Evolutionary conservation across 78 protist species (phyloP).

Genomic region (Blattamonas nauphoetae): DNA sequence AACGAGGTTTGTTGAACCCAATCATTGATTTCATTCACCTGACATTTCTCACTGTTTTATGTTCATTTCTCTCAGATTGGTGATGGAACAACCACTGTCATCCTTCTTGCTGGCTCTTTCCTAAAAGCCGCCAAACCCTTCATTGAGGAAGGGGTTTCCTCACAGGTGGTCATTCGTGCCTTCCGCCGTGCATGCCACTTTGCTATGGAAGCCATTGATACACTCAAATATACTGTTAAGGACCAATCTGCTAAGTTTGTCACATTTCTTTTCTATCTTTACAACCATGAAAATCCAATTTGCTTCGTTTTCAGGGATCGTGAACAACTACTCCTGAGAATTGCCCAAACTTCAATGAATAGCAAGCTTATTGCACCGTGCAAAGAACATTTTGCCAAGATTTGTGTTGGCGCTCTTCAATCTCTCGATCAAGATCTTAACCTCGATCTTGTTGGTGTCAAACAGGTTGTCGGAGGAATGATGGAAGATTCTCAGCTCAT

Average conservation of each 20-base stretch:
- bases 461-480: constrained; percentile 90
- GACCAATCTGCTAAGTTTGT: not conserved
- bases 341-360: constrained; percentile 91
- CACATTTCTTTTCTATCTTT: not conserved
- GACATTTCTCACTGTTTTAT: not conserved
- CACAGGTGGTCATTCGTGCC: constrained; percentile 82
- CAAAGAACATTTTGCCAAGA: constrained; percentile 76
- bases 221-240: not conserved
- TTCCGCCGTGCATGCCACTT: constrained; percentile 62
- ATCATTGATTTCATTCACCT: not conserved
- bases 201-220: not conserved
- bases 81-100: constrained; percentile 99
- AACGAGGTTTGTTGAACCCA: constrained; percentile 54
- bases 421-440: constrained; percentile 57
- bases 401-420: constrained; percentile 90
- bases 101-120: constrained; percentile 89
- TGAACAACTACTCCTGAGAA: constrained; percentile 61
- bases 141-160: constrained; percentile 94
- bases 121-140: constrained; percentile 82
- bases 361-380: constrained; percentile 82
- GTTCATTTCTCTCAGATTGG: constrained; percentile 58
- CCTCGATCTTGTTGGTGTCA: constrained; percentile 89
- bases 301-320: constrained; percentile 27
- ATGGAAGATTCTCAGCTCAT: constrained; percentile 80
- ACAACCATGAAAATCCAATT: not conserved